Evolutionary conservation across 305 asterid species (phyloP).

Genomic region (Coffea humblotiana): DNA sequence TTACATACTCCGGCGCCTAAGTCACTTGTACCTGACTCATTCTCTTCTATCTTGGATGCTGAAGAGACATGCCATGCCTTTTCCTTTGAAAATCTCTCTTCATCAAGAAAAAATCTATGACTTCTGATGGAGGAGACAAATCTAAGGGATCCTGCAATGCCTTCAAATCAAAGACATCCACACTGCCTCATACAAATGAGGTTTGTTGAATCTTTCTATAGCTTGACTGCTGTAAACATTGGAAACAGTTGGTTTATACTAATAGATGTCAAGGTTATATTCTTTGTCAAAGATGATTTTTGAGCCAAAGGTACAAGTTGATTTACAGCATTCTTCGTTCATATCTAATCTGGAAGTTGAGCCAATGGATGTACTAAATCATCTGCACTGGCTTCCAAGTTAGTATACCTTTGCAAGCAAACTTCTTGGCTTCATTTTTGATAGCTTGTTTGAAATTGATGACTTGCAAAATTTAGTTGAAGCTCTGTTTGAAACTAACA

Average conservation of each 20-base stretch:
- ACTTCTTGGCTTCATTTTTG: not conserved
- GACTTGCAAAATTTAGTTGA: not conserved
- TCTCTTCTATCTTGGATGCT: conserved; percentile 71
- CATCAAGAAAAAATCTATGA: conserved; percentile 30
- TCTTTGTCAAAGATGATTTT: not conserved
- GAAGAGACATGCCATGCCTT: conserved; percentile 94
- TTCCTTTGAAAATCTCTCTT: conserved; percentile 45
- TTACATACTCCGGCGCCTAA: conserved; percentile 35
- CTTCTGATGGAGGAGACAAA: conserved; percentile 27
- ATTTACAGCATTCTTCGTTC: not conserved
- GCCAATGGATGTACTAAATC: not conserved
- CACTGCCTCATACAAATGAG: conserved; percentile 7
- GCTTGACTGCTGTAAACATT: not conserved
- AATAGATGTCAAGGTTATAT: not conserved
- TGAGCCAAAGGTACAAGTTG: not conserved
- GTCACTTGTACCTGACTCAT: conserved; percentile 41
- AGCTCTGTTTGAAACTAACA: not conserved
- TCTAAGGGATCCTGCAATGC: conserved; percentile 23
- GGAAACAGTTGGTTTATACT: not conserved
- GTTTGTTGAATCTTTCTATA: conserved; percentile 8
- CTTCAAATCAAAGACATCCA: conserved; percentile 13
- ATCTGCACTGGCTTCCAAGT: not conserved
- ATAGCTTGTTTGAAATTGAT: not conserved
- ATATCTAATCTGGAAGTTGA: not conserved
- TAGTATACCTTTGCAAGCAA: not conserved